A percentile compares a stretch with the other conserved stretches of the same genome.
Conservation (phyloP, 2,329 filamentous ascomycete genomes). For the Talaromyces sp. region DNA sequence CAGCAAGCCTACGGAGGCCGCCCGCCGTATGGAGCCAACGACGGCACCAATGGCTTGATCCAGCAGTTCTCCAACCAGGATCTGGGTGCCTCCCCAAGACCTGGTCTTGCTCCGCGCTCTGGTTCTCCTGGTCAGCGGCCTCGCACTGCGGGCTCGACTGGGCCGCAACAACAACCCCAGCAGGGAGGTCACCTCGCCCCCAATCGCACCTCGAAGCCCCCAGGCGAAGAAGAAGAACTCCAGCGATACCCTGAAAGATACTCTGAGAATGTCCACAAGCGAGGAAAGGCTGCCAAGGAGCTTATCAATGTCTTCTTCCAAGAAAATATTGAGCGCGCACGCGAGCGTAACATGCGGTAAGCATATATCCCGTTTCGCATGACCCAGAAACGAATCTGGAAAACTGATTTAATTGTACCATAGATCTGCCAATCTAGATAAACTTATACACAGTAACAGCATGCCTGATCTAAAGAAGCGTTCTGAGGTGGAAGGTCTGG, state of each 20-base stretch:
- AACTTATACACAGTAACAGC: slow-evolving; percentile 71
- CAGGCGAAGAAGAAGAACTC: slow-evolving; percentile 64
- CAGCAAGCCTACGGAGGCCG: slow-evolving; percentile 49
- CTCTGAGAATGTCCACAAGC: slow-evolving; percentile 77
- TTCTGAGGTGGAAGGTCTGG: slow-evolving; percentile 77
- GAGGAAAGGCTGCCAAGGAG: slow-evolving; percentile 60
- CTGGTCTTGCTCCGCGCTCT: slow-evolving; percentile 64
- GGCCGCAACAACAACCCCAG: slow-evolving; percentile 38
- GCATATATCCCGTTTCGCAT: slow-evolving; percentile 19
- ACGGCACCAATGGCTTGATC: slow-evolving; percentile 83
- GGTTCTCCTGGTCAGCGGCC: slow-evolving; percentile 71
- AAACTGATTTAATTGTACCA: not conserved
- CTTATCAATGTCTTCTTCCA: slow-evolving; percentile 82
- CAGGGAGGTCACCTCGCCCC: slow-evolving; percentile 66
- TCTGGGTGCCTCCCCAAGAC: slow-evolving; percentile 66
- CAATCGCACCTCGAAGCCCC: slow-evolving; percentile 54
- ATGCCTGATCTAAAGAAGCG: slow-evolving; percentile 72
- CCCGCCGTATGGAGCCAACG: slow-evolving; percentile 57
- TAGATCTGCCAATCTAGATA: slow-evolving; percentile 89
- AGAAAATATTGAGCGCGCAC: slow-evolving; percentile 92
- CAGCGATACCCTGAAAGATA: slow-evolving; percentile 77
- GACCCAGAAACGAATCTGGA: not conserved
- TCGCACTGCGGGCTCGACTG: slow-evolving; percentile 70
- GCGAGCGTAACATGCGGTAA: slow-evolving; percentile 91
- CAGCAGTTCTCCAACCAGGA: slow-evolving; percentile 98